These are phyloP conservation scores for Pseudocercospora vitis DNA, from an alignment of 2,329 filamentous ascomycete species.

Conservation along the genomic window DNA sequence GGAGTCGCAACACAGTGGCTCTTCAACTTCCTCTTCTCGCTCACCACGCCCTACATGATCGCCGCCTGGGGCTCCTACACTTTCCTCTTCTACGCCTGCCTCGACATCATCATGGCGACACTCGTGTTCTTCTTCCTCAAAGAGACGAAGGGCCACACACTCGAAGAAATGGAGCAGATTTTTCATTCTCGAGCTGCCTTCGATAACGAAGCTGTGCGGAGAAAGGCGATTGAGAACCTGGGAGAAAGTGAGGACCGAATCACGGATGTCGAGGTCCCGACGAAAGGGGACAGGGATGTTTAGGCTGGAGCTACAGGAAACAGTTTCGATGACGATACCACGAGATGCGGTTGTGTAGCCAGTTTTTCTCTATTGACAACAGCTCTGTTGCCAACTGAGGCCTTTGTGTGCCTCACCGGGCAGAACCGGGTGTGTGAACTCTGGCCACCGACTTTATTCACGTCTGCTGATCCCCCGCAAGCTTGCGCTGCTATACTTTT, in stretches of 20 bases:
- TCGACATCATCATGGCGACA: constrained; percentile 46
- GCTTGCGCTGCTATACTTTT: no score
- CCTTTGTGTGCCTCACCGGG: no score
- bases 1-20: constrained; percentile 54
- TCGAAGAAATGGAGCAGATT: constrained; percentile 40
- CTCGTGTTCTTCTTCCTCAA: constrained; percentile 42
- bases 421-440: no score
- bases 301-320: constrained; percentile 26
- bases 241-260: constrained; percentile 19
- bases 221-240: constrained; percentile 17
- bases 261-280: constrained; percentile 8
- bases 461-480: no score
- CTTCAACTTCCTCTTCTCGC: constrained; percentile 53
- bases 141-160: constrained; percentile 40
- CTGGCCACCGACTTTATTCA: no score
- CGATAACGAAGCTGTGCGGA: constrained; percentile 29
- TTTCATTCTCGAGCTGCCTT: constrained; percentile 31
- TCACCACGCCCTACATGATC: constrained; percentile 54
- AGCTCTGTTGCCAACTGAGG: no score
- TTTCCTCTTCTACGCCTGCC: constrained; percentile 48
- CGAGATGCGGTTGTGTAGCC: no score
- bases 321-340: no score
- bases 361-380: no score
- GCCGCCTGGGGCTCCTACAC: constrained; percentile 50
- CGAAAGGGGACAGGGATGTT: background rate